phyloP scores from a whole-genome alignment of 352 stramenopile species.

The Pythium dissimile region DNA sequence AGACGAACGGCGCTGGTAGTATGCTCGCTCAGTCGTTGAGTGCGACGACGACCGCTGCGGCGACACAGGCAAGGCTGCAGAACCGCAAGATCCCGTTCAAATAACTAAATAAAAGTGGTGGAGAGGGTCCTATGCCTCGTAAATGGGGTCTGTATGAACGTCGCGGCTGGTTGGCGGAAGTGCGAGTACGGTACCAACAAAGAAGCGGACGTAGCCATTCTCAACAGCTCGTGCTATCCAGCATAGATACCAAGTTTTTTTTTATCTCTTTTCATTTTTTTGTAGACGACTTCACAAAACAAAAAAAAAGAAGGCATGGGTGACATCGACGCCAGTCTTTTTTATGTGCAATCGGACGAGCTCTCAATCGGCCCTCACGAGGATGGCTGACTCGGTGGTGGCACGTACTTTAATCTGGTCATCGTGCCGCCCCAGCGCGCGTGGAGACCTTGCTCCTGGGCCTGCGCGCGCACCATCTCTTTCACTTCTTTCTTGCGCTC shows the following conservation, averaged over 20 bases:
- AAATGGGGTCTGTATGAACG: too few relatives aligned
- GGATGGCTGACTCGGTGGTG: slow-evolving; percentile 27
- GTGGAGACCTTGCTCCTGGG: slow-evolving; percentile 66
- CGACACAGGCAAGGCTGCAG: slow-evolving; percentile 7
- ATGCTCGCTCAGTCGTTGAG: too few relatives aligned
- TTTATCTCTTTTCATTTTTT: too few relatives aligned
- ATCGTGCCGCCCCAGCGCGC: slow-evolving; percentile 49
- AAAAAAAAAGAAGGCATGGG: too few relatives aligned
- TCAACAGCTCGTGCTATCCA: too few relatives aligned
- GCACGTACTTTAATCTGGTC: slow-evolving; percentile 65
- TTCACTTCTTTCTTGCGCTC: slow-evolving; percentile 76
- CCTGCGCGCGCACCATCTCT: slow-evolving; percentile 60
- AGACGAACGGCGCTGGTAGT: background rate
- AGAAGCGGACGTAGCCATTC: too few relatives aligned
- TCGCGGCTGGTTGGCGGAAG: too few relatives aligned
- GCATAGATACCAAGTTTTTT: too few relatives aligned
- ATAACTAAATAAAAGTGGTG: background rate
- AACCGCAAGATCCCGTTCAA: slow-evolving; percentile 17
- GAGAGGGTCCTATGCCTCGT: too few relatives aligned
- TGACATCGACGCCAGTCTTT: background rate
- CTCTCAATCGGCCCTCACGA: background rate
- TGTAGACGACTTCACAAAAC: too few relatives aligned
- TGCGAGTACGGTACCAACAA: too few relatives aligned
- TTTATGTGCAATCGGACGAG: slow-evolving; percentile 18
- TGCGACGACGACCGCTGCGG: background rate